Base-by-base conservation (phyloP, 2,329 filamentous ascomycete genomes). In the Alternaria gansuensis region DNA sequence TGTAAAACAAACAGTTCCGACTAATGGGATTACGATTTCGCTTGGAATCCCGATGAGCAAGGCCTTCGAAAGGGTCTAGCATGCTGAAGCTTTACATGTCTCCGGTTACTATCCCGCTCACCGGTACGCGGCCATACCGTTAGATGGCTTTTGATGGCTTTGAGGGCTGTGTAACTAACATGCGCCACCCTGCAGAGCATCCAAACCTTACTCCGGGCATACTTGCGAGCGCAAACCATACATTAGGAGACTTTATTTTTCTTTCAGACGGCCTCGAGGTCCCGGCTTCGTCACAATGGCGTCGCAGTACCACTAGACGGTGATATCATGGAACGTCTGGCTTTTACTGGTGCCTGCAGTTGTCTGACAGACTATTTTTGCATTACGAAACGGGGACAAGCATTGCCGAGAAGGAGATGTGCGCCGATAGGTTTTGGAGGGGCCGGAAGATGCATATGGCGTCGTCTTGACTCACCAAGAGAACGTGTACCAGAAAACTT, bases 281-380 rank as follows among this genome's bases (percentile, higher is more conserved):
- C n/a, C 23, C 44, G 28, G 34, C 21, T 23, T 45, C 34, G 36
- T 40, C 53, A 31, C 46, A 36, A 54, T 50, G 52, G 37, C 34
- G 21, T 59, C 44, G 39, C 54, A 39, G 58, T 63, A 45, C 53
- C 57, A 69, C 61, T 34, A 57, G 23, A 52, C 51, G 57, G 50
- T 52, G 57, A 64, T 68, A 64, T 68, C 65, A 64, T 54, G 36
- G 67, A 45, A 61, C 58, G 64, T 62, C 62, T 39, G 45, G 49
- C 54, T 39, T 54, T 59, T 51, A 39, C 52, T 49, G 54, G 37
- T 54, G 54, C 49, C 54, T 63, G 57, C 58, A 62, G 54, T 43
- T 65, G 34, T 63, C 62, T 65, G 61, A 54, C 65, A 49, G 54
- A 63, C 66, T 72, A 74, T 73, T 73, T 68, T 70, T 69, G 64